These are phyloP conservation scores for Leccinum aurantiacum DNA, from an alignment of 768 basidiomycete genomes.

Conservation along the genomic window DNA sequence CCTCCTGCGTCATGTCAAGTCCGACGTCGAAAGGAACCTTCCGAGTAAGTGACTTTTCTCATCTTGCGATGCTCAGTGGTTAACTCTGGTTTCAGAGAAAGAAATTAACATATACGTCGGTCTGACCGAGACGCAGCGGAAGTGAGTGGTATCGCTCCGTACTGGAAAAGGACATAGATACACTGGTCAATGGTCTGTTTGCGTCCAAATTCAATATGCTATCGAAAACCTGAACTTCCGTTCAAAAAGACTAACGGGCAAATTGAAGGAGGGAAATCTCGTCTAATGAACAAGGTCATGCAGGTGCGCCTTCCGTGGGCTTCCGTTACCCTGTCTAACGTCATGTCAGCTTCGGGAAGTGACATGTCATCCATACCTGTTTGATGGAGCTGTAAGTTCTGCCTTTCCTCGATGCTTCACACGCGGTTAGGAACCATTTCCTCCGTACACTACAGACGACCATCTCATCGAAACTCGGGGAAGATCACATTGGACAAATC, in stretches of 20 bases:
- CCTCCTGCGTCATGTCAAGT: constrained; percentile 89
- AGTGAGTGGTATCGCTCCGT: constrained; percentile 90
- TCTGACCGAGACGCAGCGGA: constrained; percentile 94
- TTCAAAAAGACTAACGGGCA: constrained; percentile 77
- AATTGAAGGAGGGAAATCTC: constrained; percentile 95
- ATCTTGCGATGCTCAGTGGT: not conserved
- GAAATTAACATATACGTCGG: constrained; percentile 99
- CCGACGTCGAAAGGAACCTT: constrained; percentile 94
- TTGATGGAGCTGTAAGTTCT: constrained; percentile 75
- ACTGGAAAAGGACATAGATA: constrained; percentile 97
- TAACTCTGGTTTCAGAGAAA: constrained; percentile 60
- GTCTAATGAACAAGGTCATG: constrained; percentile 99
- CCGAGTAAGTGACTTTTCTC: constrained; percentile 53
- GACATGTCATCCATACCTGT: constrained; percentile 88
- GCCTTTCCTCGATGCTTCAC: not conserved
- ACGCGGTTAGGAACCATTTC: constrained; percentile 81
- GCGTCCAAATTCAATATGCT: not conserved
- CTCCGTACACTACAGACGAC: constrained; percentile 97
- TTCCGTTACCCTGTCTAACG: constrained; percentile 1
- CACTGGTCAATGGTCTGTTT: constrained; percentile 76
- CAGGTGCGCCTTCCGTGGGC: constrained; percentile 52
- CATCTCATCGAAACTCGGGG: constrained; percentile 89
- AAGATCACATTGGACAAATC: constrained; percentile 98
- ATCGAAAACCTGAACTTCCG: not conserved
- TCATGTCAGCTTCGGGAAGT: constrained; percentile 65